Base-by-base conservation (phyloP, 106 monocot genomes). In the Platanthera zijinensis region DNA sequence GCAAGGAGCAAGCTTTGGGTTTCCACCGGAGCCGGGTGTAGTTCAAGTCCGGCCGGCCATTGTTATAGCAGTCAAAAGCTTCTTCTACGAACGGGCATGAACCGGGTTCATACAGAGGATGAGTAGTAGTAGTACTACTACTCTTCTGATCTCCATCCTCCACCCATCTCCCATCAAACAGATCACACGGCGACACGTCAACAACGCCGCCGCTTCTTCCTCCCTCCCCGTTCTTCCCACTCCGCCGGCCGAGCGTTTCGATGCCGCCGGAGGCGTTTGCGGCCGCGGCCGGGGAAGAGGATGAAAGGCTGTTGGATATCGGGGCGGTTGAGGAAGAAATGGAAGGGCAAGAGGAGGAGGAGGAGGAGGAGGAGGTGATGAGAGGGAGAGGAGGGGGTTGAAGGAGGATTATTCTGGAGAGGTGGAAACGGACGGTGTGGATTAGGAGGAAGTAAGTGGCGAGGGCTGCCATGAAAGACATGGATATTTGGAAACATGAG, bases 1-100 rank as follows among this genome's bases (percentile, higher is more conserved):
- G 84, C 18, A 84, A 3, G n/a, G 50, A 61, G 76, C 87, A 87
- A 10, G 74, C 71, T 10, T 82, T 69, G 0, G 84, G 87, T 71
- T 82, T 53, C 87, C 87, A 87, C 74, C 82, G 51, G 49, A 84
- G 72, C 59, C 50, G 77, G 5, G 76, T 76, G 50, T 87, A 87
- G 57, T 82, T 74, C 51, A 57, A 52, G 52, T 87, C 87, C 50
- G 66, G 72, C 62, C 87, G 52, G 25, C 87, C 87, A 45, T 84
- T 84, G 18, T 18, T 45, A 63, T 74, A 77, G 84, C 87, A 87
- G 74, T 87, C 62, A 76, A 84, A 87, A 15, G 84, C 71, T 5
- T 76, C 77, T 50, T 87, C 87, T 2, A 87, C 46, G 76, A 79
- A 82, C 68, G 87, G 87, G 72, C 87, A 87, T 39, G 84, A 77